Evolutionary conservation across 1,139 yeast genomes (phyloP), one percentile per base, ranked within the genome.

Genomic region (Geotrichum carabidarum): DNA sequence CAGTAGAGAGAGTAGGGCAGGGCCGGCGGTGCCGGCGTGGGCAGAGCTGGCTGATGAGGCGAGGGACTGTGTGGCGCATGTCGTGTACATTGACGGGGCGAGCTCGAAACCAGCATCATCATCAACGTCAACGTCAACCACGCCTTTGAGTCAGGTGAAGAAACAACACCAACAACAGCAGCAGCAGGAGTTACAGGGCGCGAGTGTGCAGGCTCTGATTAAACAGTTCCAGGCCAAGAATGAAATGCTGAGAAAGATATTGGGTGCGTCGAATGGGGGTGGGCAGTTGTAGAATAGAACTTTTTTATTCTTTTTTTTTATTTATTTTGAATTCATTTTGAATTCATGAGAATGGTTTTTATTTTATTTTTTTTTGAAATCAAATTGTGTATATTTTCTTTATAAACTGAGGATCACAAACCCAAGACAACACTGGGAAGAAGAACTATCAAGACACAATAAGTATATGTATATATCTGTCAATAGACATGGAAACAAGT

Each of bases 11-110:
- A 34, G 41, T 9, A 32, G 17, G 8, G n/a, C 9, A 4, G 43
- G 49, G 8, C 48, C 59, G 18, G 31, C 52, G 34, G 54, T 57
- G 14, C 61, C 61, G 4, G 48, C 57, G 47, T 57, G 61, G 57
- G 54, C 55, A 11, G 53, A 53, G 35, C 44, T 42, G 18, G 53
- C 51, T 3, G 47, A 32, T 36, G 53, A 56, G 15, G 36, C 52
- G 7, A 3, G 37, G n/a, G 59, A 54, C 17, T 49, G 57, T 9
- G 56, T 49, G 30, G 57, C 56, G 2, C 49, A 47, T 32, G 54
- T 57, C 37, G 50, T 59, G 9, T 44, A 36, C 32, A 43, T 57
- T 5, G 49, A 44, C 32, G 55, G 60, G 15, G 22, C 44, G 15
- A 36, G 48, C 18, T 22, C 27, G 5, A 22, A 22, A 22, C 27